These are phyloP conservation scores for Microsporum canis DNA, from an alignment of 2,329 filamentous ascomycete species.

Conservation along the genomic window DNA sequence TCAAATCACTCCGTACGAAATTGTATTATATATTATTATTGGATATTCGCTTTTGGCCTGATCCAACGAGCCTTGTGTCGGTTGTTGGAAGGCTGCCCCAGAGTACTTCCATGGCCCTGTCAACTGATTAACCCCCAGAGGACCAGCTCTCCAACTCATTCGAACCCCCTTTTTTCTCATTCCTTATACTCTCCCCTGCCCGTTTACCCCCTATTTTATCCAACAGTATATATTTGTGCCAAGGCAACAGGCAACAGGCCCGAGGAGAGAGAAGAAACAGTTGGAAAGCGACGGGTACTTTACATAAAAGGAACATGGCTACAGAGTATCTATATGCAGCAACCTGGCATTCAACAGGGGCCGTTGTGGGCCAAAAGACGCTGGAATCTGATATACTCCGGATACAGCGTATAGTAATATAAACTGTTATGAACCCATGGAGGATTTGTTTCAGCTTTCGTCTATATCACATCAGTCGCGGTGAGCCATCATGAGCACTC, in stretches of 20 bases:
- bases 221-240: neutral
- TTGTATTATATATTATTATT: neutral
- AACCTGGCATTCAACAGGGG: neutral
- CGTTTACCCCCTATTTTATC: neutral
- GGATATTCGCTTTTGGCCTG: neutral
- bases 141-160: neutral
- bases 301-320: neutral
- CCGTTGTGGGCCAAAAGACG: neutral
- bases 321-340: neutral
- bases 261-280: neutral
- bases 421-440: neutral
- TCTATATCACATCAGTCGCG: neutral
- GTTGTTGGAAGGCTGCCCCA: neutral
- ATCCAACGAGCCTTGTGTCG: neutral
- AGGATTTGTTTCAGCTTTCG: neutral
- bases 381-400: neutral
- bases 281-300: neutral
- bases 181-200: neutral
- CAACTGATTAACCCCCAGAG: neutral
- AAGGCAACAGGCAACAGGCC: neutral
- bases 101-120: no score
- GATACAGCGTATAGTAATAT: neutral
- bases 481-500: neutral
- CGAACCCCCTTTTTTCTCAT: neutral
- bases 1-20: neutral